phyloP scores from a whole-genome alignment of 2,329 filamentous ascomycete species.

The Phyllosticta ampelicida region DNA sequence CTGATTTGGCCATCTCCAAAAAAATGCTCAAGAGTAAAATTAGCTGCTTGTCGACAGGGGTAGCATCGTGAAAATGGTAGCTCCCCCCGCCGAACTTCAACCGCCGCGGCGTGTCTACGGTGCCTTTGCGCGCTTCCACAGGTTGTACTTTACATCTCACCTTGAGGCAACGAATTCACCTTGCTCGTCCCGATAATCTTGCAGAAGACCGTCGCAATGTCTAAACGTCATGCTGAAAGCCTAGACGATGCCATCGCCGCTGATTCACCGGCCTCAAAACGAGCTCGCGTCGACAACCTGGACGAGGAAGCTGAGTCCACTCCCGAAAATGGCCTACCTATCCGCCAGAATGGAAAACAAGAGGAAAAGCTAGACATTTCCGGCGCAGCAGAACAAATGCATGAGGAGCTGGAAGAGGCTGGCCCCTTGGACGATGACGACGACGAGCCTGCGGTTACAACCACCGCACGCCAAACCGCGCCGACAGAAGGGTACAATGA shows the following conservation, averaged over 20 bases:
- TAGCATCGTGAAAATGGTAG: no score
- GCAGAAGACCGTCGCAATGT: conserved; percentile 22
- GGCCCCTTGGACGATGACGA: conserved; percentile 22
- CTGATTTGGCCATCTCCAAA: no score
- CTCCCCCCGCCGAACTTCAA: no score
- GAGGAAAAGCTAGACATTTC: conserved; percentile 22
- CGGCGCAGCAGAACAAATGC: conserved; percentile 25
- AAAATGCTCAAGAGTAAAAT: no score
- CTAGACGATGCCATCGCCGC: conserved; percentile 31
- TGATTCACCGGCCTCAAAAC: conserved; percentile 39
- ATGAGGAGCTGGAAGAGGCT: conserved; percentile 27
- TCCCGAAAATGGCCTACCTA: conserved; percentile 13
- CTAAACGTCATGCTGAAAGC: conserved; percentile 37
- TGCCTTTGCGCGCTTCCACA: no score
- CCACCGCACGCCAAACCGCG: conserved; percentile 58
- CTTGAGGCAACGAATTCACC: no score
- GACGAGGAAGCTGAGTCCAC: conserved; percentile 20
- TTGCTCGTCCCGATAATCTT: no score
- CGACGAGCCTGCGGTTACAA: conserved; percentile 30
- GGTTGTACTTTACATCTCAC: no score
- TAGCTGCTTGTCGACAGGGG: no score
- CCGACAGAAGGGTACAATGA: conserved; percentile 86
- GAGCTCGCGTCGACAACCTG: conserved; percentile 34
- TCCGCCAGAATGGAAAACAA: conserved; percentile 13
- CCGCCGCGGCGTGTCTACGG: no score